Percentiles rank a stretch among this genome's conserved stretches.
phyloP scores from a whole-genome alignment of 2,329 filamentous ascomycete genomes.

The Apiospora marii region DNA sequence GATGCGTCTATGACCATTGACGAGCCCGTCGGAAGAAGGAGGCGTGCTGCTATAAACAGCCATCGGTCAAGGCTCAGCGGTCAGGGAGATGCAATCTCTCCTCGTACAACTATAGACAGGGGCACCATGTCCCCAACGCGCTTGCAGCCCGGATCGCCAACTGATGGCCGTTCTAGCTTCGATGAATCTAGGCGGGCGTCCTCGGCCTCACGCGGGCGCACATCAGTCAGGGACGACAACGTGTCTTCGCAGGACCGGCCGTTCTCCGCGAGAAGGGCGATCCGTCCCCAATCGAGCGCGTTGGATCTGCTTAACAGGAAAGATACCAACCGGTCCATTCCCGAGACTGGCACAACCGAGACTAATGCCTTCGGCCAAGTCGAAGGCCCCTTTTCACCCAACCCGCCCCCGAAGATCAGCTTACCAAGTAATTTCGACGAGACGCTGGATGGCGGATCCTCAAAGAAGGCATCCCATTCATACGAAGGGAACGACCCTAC shows the following conservation, averaged over 20 bases:
- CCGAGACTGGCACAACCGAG: slow-evolving; percentile 67
- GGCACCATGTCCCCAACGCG: slow-evolving; percentile 33
- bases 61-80: slow-evolving; percentile 56
- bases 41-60: slow-evolving; percentile 58
- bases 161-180: slow-evolving; percentile 41
- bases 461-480: slow-evolving; percentile 74
- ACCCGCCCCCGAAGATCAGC: slow-evolving; percentile 42
- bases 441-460: slow-evolving; percentile 46
- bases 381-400: slow-evolving; percentile 61
- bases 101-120: slow-evolving; percentile 46
- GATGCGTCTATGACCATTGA: slow-evolving; percentile 92
- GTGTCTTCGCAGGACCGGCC: slow-evolving; percentile 49
- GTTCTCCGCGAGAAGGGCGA: slow-evolving; percentile 52
- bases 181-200: slow-evolving; percentile 48
- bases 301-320: slow-evolving; percentile 66
- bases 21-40: slow-evolving; percentile 64
- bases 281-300: slow-evolving; percentile 67
- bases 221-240: slow-evolving; percentile 43
- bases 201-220: slow-evolving; percentile 41
- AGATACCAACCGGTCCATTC: slow-evolving; percentile 64
- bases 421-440: slow-evolving; percentile 42
- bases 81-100: slow-evolving; percentile 43
- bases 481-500: slow-evolving; percentile 82
- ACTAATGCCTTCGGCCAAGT: slow-evolving; percentile 67
- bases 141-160: not conserved